phyloP scores from a whole-genome alignment of 257 asterid species.

The Nicotiana noctiflora region DNA sequence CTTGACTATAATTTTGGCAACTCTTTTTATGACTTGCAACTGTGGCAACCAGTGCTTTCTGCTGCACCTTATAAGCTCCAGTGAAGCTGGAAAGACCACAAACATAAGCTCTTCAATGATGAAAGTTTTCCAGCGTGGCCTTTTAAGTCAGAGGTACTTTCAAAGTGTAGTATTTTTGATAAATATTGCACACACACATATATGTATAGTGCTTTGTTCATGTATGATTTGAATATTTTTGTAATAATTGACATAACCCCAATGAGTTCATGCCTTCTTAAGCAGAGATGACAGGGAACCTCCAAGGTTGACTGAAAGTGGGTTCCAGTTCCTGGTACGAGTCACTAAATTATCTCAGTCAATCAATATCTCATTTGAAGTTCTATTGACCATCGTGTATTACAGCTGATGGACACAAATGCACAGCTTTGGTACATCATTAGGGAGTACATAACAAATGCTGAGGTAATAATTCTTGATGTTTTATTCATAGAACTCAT shows the following conservation, averaged over 20 bases:
- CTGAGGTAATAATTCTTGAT: constrained; percentile 53
- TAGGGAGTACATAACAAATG: constrained; percentile 88
- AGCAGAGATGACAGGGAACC: constrained; percentile 88
- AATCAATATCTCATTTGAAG: constrained; percentile 15
- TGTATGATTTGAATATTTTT: neutral
- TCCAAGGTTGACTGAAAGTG: constrained; percentile 83
- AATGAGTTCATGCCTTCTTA: constrained; percentile 21
- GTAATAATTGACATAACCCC: constrained; percentile 15
- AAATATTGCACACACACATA: neutral
- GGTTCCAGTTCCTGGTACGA: constrained; percentile 94
- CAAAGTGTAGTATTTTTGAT: constrained; percentile 12
- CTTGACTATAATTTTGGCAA: constrained; percentile 28
- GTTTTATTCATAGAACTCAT: neutral
- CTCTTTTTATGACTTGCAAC: constrained; percentile 37
- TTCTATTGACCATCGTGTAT: constrained; percentile 29
- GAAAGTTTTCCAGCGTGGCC: constrained; percentile 94
- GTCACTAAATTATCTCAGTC: constrained; percentile 15
- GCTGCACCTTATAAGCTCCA: constrained; percentile 91
- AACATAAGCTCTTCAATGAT: constrained; percentile 89
- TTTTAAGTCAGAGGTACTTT: constrained; percentile 80
- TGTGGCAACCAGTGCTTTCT: constrained; percentile 70
- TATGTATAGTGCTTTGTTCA: neutral
- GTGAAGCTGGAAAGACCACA: constrained; percentile 75
- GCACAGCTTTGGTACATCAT: constrained; percentile 98
- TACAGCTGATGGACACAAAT: constrained; percentile 95